Conservation (phyloP, 1,284 basidiomycete genomes). For the Fomitopsis betulina region DNA sequence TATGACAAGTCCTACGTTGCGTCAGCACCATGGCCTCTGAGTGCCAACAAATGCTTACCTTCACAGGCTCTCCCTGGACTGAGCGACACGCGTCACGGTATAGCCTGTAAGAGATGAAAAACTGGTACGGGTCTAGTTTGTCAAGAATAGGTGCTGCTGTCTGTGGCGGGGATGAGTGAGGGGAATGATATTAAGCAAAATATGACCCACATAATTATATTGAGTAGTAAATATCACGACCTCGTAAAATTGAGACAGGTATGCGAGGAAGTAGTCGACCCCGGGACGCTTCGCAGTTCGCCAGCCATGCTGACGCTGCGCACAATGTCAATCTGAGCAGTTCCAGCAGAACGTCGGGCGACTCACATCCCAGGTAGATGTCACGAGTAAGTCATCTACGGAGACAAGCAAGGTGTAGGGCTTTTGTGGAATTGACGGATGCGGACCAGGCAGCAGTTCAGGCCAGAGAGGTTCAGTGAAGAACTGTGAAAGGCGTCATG, state of each 20-base stretch:
- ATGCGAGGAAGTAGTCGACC: conserved; percentile 95
- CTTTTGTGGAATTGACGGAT: conserved; percentile 81
- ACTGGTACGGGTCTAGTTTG: conserved; percentile 92
- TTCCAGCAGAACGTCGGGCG: background rate
- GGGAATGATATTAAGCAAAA: background rate
- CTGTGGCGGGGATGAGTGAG: conserved; percentile 32
- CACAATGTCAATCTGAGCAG: background rate
- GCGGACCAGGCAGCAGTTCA: conserved; percentile 85
- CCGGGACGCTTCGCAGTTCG: conserved; percentile 92
- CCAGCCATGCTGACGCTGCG: conserved; percentile 82
- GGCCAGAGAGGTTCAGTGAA: conserved; percentile 93
- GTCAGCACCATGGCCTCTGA: background rate
- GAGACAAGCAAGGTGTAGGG: conserved; percentile 92
- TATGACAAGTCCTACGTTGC: conserved; percentile 75
- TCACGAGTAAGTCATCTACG: conserved; percentile 89
- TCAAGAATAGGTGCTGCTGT: conserved; percentile 89
- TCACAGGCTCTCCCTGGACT: conserved; percentile 76
- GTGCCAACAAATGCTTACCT: conserved; percentile 39
- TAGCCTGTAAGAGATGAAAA: conserved; percentile 85
- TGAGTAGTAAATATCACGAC: conserved; percentile 95
- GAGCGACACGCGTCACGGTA: conserved; percentile 88
- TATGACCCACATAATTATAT: conserved; percentile 73
- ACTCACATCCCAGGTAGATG: conserved; percentile 91
- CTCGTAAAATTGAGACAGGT: conserved; percentile 97
- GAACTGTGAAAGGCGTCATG: conserved; percentile 43